Evolutionary conservation across 2,329 filamentous ascomycete genomes (phyloP).

Genomic region (Hirsutella minnesotensis): DNA sequence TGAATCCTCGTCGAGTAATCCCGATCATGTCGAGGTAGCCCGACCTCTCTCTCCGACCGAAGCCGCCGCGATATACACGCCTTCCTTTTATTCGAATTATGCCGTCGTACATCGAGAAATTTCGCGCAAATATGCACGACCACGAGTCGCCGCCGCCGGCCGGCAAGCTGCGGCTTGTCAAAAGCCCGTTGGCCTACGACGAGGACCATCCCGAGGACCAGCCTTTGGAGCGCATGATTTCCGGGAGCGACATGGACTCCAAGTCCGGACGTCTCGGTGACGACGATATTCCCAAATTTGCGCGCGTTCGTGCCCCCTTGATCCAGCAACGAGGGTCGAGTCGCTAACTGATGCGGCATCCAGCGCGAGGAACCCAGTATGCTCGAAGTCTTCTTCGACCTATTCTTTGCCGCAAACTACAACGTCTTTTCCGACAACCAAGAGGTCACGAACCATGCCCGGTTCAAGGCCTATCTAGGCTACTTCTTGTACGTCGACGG

Average conservation of each 20-base stretch:
- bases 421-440: constrained; percentile 39
- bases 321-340: too few relatives aligned
- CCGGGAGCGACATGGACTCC: not conserved
- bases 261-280: not conserved
- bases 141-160: constrained; percentile 1
- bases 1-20: too few relatives aligned
- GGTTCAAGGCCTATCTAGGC: constrained; percentile 23
- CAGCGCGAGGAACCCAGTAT: constrained; percentile 23
- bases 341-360: not conserved
- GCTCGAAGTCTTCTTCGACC: constrained; percentile 25
- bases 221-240: constrained; percentile 1
- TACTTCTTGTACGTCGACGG: not conserved
- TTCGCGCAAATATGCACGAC: constrained; percentile 5
- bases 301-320: constrained; percentile 10
- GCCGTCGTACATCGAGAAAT: too few relatives aligned
- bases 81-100: too few relatives aligned
- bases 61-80: too few relatives aligned
- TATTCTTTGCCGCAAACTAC: constrained; percentile 45
- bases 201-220: constrained; percentile 4
- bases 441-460: constrained; percentile 17
- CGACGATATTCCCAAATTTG: constrained; percentile 12
- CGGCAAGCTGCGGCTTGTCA: constrained; percentile 19
- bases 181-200: constrained; percentile 15
- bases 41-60: too few relatives aligned
- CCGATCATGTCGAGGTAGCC: too few relatives aligned